Base-by-base conservation (phyloP, 1,139 yeast genomes). In the Saccharomyces pastorianus region DNA sequence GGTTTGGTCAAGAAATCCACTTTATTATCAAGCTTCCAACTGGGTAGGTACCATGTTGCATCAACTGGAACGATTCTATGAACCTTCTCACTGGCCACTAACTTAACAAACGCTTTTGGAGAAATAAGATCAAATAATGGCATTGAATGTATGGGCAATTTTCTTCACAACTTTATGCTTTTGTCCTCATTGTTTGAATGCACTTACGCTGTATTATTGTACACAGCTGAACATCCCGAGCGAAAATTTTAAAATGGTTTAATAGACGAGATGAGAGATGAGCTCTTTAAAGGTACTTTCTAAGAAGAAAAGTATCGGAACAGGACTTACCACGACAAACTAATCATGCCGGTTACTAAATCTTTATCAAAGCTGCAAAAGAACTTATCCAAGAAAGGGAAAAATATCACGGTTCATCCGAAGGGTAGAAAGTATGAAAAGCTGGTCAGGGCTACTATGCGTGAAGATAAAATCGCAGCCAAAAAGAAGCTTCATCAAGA, bases 41-140 rank as follows among this genome's bases (percentile, higher is more conserved):
- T 85, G 48, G 98, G 96, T 82, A 91, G 78, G 69, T 82, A 89
- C 98, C 98, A 93, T 0, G 97, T 84, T 5, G 95, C 84, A 68
- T 93, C 99, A 27, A 93, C 74, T 0, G 96, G 86, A 9, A 87
- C 71, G 11, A 85, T 78, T 47, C 83, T 68, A 13, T n/a, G 27
- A 46, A 3, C 48, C 48, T 46, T 26, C 17, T 46, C 5, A 3
- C 29, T 46, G 31, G 23, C 31, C 13, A 46, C 29, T 20, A 67
- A 51, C 41, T 63, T 62, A 1, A 52, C 51, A 50, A 64, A 66
- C 4, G 56, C 61, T 49, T 61, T 58, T 23, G 71, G 71, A 9
- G 67, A 55, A 4, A 68, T 54, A 27, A 69, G 53, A 49, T 67
- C 65, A 52, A 57, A 66, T 9, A 63, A 51, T 1, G 67, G 52